phyloP scores from a whole-genome alignment of 345 rosid genomes.

The Boechera retrofracta region DNA sequence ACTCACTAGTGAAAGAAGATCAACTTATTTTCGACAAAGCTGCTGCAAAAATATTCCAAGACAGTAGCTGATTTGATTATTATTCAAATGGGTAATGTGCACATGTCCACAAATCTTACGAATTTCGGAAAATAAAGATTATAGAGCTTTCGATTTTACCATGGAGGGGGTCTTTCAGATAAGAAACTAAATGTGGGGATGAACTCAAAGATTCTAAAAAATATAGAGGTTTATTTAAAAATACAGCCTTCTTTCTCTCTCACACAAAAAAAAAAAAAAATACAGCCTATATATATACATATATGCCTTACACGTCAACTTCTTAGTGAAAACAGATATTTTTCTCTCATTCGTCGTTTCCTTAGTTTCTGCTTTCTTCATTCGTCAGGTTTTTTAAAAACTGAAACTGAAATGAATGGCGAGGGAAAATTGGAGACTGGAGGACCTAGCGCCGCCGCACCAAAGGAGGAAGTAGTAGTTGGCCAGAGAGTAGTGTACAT shows the following conservation, averaged over 20 bases:
- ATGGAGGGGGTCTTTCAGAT: neutral
- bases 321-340: conserved; percentile 10
- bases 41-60: too few species aligned
- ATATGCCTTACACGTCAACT: conserved; percentile 37
- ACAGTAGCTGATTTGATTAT: too few species aligned
- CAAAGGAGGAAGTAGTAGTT: conserved; percentile 28
- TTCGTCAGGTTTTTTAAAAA: neutral
- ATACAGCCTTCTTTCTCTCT: too few species aligned
- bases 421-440: conserved; percentile 51
- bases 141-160: neutral
- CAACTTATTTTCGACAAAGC: too few species aligned
- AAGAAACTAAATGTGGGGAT: neutral
- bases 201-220: neutral
- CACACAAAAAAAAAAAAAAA: too few species aligned
- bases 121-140: too few species aligned
- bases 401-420: conserved; percentile 52
- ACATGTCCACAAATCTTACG: too few species aligned
- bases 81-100: too few species aligned
- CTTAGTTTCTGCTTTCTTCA: conserved; percentile 14
- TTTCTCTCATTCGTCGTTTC: conserved; percentile 7
- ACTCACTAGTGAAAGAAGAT: too few species aligned
- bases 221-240: neutral
- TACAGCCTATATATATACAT: conserved; percentile 19
- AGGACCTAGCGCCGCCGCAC: conserved; percentile 27
- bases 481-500: conserved; percentile 57